Evolutionary conservation across 768 basidiomycete genomes (phyloP).

Genomic region (Agaricus blazei): DNA sequence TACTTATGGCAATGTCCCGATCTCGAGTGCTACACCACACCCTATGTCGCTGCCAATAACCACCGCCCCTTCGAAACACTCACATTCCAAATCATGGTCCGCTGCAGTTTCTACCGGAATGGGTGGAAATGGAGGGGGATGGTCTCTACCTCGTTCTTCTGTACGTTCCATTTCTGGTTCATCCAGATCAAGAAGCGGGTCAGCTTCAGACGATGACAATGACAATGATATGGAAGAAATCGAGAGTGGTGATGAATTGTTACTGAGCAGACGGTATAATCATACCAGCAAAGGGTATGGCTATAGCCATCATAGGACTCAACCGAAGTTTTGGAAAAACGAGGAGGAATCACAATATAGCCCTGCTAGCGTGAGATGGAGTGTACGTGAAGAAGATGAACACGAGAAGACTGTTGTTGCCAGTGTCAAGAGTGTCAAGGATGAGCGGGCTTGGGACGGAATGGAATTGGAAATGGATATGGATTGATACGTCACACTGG

Average conservation of each 20-base stretch:
- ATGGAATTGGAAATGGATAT: slow-evolving; percentile 54
- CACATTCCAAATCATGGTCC: slow-evolving; percentile 16
- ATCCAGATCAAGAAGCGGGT: slow-evolving; percentile 27
- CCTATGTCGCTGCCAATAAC: slow-evolving; percentile 31
- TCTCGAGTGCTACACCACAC: not conserved
- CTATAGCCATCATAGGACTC: slow-evolving; percentile 13
- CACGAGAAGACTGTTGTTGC: slow-evolving; percentile 25
- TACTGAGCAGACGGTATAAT: slow-evolving; percentile 8
- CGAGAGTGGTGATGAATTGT: slow-evolving; percentile 23
- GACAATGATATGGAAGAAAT: slow-evolving; percentile 24
- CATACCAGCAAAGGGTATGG: slow-evolving; percentile 11
- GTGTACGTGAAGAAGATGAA: slow-evolving; percentile 44
- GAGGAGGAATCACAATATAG: slow-evolving; percentile 27
- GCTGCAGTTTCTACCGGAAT: slow-evolving; percentile 14
- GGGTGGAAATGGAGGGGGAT: slow-evolving; percentile 26
- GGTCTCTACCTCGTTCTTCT: slow-evolving; percentile 54
- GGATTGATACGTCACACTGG: slow-evolving; percentile 41
- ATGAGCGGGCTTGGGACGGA: slow-evolving; percentile 43
- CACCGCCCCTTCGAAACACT: slow-evolving; percentile 12
- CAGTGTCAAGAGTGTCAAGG: slow-evolving; percentile 19
- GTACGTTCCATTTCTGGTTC: slow-evolving; percentile 37
- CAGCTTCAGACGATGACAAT: slow-evolving; percentile 22
- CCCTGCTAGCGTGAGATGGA: slow-evolving; percentile 23
- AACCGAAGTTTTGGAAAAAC: slow-evolving; percentile 25
- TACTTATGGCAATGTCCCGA: not conserved